Conservation (phyloP, 75 land plant species). For the Pinus taeda region DNA sequence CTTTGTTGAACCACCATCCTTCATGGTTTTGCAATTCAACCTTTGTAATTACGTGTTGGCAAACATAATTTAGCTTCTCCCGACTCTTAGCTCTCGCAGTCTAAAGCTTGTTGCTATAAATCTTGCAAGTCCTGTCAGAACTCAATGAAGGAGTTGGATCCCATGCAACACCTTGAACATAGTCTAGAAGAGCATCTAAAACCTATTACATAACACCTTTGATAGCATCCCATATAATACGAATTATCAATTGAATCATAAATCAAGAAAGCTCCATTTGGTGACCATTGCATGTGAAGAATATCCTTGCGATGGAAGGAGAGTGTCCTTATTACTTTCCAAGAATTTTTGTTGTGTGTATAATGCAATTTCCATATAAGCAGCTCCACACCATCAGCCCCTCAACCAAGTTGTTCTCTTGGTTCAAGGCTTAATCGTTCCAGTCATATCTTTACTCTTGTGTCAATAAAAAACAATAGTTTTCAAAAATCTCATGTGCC, state of each 20-base stretch:
- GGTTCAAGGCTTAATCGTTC: too few relatives aligned
- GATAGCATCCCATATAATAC: slow-evolving; percentile 86
- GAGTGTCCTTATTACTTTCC: slow-evolving; percentile 86
- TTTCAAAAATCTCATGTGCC: too few relatives aligned
- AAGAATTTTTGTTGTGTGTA: slow-evolving; percentile 37
- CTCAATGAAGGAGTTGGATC: slow-evolving; percentile 96
- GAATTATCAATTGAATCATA: slow-evolving; percentile 97
- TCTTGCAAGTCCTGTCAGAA: slow-evolving; percentile 87
- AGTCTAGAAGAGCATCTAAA: slow-evolving; percentile 82
- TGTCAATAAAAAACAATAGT: too few relatives aligned
- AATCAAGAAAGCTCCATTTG: slow-evolving; percentile 69
- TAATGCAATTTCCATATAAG: too few relatives aligned
- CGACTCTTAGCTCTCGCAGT: slow-evolving; percentile 40
- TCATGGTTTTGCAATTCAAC: slow-evolving; percentile 37
- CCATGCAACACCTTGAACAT: slow-evolving; percentile 99
- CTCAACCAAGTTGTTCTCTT: slow-evolving; percentile 96
- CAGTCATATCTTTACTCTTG: too few relatives aligned
- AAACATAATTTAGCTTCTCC: slow-evolving; percentile 58
- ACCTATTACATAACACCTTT: slow-evolving; percentile 80
- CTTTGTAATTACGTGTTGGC: slow-evolving; percentile 76
- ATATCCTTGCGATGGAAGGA: slow-evolving; percentile 91
- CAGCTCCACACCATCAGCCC: slow-evolving; percentile 99
- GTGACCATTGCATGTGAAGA: slow-evolving; percentile 90
- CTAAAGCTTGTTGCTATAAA: slow-evolving; percentile 62
- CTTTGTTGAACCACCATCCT: slow-evolving; percentile 33